phyloP scores from a whole-genome alignment of 192 early-diverging fungal genomes.

The Backusella liffmaniae region DNA sequence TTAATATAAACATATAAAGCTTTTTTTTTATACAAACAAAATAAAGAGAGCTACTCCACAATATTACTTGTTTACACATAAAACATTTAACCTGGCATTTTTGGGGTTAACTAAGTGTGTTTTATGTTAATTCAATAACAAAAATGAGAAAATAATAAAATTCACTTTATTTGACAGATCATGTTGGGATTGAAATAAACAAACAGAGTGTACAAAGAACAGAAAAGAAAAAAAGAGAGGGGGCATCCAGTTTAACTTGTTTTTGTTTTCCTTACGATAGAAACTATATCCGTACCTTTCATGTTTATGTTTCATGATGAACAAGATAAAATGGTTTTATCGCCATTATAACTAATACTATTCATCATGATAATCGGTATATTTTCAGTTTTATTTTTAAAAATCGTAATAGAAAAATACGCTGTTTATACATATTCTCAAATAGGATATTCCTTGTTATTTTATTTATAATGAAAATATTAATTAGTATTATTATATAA shows the following conservation, averaged over 20 bases:
- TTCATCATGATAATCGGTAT: background rate
- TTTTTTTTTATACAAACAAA: background rate
- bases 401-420: background rate
- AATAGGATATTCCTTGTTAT: slow-evolving; percentile 1
- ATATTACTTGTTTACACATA: too few species aligned
- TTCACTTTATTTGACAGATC: background rate
- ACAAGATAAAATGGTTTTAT: background rate
- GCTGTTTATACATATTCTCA: background rate
- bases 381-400: background rate
- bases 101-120: too few species aligned
- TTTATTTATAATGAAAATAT: background rate
- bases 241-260: background rate
- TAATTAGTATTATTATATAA: background rate
- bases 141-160: background rate
- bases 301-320: background rate
- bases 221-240: background rate
- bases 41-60: background rate
- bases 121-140: background rate
- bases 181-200: background rate
- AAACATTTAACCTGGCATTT: too few species aligned
- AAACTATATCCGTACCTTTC: background rate
- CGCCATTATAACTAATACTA: too few species aligned
- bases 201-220: background rate
- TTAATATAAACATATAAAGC: slow-evolving; percentile 4
- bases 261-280: slow-evolving; percentile 2